Base-by-base conservation (phyloP, 1,284 basidiomycete species). In the Fomitopsis schrenkii region DNA sequence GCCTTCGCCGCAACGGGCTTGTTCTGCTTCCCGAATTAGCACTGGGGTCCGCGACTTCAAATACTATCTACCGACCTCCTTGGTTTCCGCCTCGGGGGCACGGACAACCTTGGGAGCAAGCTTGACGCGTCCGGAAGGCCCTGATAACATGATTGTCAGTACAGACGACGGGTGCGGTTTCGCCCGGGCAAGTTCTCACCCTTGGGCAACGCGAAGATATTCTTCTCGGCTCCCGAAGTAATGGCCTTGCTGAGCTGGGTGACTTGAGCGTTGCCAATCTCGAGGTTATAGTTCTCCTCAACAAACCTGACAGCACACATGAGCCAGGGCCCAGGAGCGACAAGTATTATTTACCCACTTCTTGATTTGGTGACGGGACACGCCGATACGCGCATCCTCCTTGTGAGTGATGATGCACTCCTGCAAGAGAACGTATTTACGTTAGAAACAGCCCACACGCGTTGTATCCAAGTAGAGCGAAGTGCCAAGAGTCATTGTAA, bases 351-450 rank as follows among this genome's bases (percentile, higher is more conserved):
- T 52, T 48, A 69, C 72, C 58, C 73, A 90, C 94, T 94, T 96
- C 86, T 97, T 97, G 79, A 97, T 94, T 72, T 90, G 87, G 62
- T 90, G 92, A 60, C 95, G 91, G 69, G 94, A 95, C 67, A 96
- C 93, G 75, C 95, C 95, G 64, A 76, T 74, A 66, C 94, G 91
- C 63, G 90, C 86, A 64, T 94, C 93, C 42, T 92, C 90, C 30
- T 85, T 83, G 76, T 90, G 80, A 59, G 80, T 83, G 64, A 82
- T 76, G 76, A 97, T 93, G 70, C 91, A 93, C 80, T 95, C 93
- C 89, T 91, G 35, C 17, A 76, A 65, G 68, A 61, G 60, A 63
- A 56, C 60, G 58, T 53, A 60, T 53, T 10, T 14, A 36, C 15
- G 53, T 62, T 42, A 63, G 59, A 35, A 14, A 44, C 22, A 2